These are phyloP conservation scores for Pyrrhoderma lamaoense DNA, from an alignment of 1,284 basidiomycete genomes.

Conservation along the genomic window DNA sequence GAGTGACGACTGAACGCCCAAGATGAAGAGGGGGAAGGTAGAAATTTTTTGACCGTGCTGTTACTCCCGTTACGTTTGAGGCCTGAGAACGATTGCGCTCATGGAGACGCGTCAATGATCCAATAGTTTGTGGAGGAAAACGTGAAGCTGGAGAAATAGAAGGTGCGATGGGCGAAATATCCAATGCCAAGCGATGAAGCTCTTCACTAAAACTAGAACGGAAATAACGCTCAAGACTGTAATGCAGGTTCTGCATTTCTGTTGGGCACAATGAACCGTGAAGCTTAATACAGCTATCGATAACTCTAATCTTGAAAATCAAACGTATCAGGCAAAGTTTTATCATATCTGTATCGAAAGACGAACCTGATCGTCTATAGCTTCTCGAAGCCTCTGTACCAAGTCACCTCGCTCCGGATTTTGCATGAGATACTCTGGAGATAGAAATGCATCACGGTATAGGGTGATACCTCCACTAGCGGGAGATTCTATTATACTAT, in stretches of 20 bases:
- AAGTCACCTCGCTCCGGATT: constrained; percentile 67
- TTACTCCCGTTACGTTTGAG: constrained; percentile 27
- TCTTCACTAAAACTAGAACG: constrained; percentile 87
- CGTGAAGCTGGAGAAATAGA: constrained; percentile 28
- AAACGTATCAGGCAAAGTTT: constrained; percentile 3
- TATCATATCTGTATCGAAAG: background rate
- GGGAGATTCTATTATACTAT: constrained; percentile 82
- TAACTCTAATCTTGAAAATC: constrained; percentile 55
- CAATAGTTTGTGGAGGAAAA: constrained; percentile 37
- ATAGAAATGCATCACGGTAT: constrained; percentile 76
- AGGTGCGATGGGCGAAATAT: constrained; percentile 22
- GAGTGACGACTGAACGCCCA: constrained; percentile 30
- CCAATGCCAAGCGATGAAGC: constrained; percentile 60
- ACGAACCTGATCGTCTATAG: constrained; percentile 78
- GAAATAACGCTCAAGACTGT: constrained; percentile 85
- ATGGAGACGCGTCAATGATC: constrained; percentile 25
- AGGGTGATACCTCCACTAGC: constrained; percentile 64
- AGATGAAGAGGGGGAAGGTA: constrained; percentile 38
- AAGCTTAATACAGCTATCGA: constrained; percentile 77
- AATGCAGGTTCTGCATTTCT: constrained; percentile 89
- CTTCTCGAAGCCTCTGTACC: constrained; percentile 62
- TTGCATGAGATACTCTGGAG: constrained; percentile 55
- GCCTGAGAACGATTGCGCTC: constrained; percentile 16
- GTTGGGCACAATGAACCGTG: constrained; percentile 78
- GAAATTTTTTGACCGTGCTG: constrained; percentile 29